These are phyloP conservation scores for Diaporthe aspalathi DNA, from an alignment of 2,329 filamentous ascomycete species.

Conservation along the genomic window DNA sequence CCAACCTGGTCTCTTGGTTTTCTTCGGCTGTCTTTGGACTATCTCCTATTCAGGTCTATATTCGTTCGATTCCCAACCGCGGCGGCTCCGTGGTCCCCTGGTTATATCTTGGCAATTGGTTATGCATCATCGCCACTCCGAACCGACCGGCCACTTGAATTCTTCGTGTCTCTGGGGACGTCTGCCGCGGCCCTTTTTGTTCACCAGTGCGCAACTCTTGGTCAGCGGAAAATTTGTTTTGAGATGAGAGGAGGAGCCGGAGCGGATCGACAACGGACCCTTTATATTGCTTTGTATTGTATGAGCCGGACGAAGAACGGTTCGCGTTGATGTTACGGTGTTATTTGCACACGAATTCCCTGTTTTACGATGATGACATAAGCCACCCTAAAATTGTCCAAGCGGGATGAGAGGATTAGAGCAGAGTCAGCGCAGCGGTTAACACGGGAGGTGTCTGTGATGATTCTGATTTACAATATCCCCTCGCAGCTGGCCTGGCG, in stretches of 20 bases:
- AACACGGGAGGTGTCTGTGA: slow-evolving; percentile 1
- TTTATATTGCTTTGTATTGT: slow-evolving; percentile 13
- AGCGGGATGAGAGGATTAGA: slow-evolving; percentile 8
- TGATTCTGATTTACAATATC: not conserved
- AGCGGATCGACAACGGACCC: slow-evolving; percentile 2
- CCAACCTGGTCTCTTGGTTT: slow-evolving; percentile 25
- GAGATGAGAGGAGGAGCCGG: not conserved
- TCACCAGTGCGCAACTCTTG: slow-evolving; percentile 5
- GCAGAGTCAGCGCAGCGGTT: not conserved
- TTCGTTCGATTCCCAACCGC: slow-evolving; percentile 4
- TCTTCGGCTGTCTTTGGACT: slow-evolving; percentile 13
- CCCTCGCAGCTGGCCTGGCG: slow-evolving; percentile 24
- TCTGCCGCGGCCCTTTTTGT: not conserved
- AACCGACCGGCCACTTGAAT: not conserved
- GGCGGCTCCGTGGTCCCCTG: not conserved
- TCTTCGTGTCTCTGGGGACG: not conserved
- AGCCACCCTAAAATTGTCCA: slow-evolving; percentile 12
- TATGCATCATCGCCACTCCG: not conserved
- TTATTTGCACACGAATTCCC: slow-evolving; percentile 11
- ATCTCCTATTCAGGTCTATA: not conserved
- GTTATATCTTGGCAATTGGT: not conserved
- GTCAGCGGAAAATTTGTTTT: not conserved
- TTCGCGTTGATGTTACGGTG: not conserved
- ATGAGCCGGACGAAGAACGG: not conserved
- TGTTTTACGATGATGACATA: slow-evolving; percentile 24